Conservation (phyloP, 78 protist species). For the Speleostelium caveatum region DNA sequence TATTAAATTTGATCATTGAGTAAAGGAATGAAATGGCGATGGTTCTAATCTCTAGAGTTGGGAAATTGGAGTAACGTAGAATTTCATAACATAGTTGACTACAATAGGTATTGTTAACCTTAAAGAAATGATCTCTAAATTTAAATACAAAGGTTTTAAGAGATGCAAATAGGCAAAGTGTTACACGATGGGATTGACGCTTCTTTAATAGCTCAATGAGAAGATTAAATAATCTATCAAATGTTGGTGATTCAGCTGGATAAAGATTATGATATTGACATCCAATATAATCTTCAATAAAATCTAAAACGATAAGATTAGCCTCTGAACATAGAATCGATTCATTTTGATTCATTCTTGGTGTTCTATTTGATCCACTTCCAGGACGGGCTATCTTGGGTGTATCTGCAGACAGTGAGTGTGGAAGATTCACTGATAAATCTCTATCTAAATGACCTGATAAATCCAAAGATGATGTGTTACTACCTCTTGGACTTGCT, state of each 20-base stretch:
- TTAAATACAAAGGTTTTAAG: constrained; percentile 48
- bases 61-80: constrained; percentile 37
- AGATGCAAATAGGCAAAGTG: constrained; percentile 9
- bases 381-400: not conserved
- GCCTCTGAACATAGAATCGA: constrained; percentile 40
- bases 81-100: constrained; percentile 25
- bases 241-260: constrained; percentile 1
- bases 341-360: constrained; percentile 22
- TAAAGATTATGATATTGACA: not conserved
- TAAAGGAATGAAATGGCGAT: constrained; percentile 46
- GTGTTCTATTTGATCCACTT: constrained; percentile 10
- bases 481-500: not conserved
- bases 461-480: not conserved
- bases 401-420: too few species aligned
- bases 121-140: constrained; percentile 51
- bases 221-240: constrained; percentile 10
- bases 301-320: constrained; percentile 41
- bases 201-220: not conserved
- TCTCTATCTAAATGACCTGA: not conserved
- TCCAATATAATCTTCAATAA: constrained; percentile 39
- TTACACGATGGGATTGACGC: constrained; percentile 64
- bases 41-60: constrained; percentile 1
- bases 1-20: constrained; percentile 50
- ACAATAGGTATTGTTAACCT: constrained; percentile 37
- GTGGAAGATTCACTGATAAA: constrained; percentile 4